Evolutionary conservation across 73 alveolate species (phyloP), one percentile per base, ranked within the genome.

Genomic region (Stentor roeselii): DNA sequence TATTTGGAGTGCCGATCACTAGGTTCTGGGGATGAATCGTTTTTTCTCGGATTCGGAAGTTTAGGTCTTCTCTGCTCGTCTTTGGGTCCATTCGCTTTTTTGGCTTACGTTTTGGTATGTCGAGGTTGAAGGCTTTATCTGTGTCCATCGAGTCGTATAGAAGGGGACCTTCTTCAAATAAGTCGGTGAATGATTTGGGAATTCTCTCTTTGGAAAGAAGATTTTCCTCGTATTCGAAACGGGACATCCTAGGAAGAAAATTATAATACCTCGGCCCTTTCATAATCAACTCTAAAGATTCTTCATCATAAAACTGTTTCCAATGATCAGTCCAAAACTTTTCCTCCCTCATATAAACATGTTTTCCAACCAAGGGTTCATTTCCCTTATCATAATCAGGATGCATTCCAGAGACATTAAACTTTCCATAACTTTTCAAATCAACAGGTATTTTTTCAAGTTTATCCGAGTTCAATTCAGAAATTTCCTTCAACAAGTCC

Each of bases 321-420:
- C 96, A 91, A 27, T 77, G 86, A 82, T 91, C 96, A 58, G 86
- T 50, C 92, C 93, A 91, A 58, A 77, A 58, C 59, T 82, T 59
- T 36, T 89, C 84, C 39, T 87, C 59, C 2, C 42, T 35, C 11
- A 67, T 32, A 35, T 15, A 67, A 21, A 27, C 42, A 67, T 14
- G 84, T 61, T 50, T 84, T 89, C 86, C 90, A 87, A 37, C 59
- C 78, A 61, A 87, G 76, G 58, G 96, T 91, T 58, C 83, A 59
- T 14, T 89, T 91, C 78, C 84, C 27, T 36, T 93, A 1, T 86
- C 88, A 30, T 87, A 89, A 36, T 88, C 93, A 40, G 87, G 93
- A 61, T 75, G 86, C 37, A 76, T 40, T 76, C 96, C 96, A 58
- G 92, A 59, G 59, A 84, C 82, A 77, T 88, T 92, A 34, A 27